These are phyloP conservation scores for Yarrowia divulgata DNA, from an alignment of 805 yeast genomes.

Conservation along the genomic window DNA sequence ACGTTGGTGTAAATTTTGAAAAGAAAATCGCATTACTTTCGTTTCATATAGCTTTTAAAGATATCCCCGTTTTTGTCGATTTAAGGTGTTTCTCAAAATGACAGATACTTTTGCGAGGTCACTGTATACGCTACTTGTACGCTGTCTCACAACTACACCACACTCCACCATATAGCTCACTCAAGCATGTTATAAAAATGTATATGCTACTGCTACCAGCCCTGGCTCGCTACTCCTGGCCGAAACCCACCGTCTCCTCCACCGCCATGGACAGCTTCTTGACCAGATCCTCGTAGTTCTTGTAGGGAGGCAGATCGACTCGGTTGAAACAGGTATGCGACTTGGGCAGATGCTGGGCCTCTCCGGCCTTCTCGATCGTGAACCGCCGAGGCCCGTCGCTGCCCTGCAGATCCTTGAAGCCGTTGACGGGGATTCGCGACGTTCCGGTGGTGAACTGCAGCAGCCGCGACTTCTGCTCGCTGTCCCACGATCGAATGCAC, in stretches of 20 bases:
- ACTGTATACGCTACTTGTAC: no score
- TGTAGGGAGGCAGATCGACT: conserved; percentile 95
- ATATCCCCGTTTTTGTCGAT: no score
- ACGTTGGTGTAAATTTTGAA: no score
- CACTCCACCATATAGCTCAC: conserved; percentile 8
- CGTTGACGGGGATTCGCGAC: conserved; percentile 97
- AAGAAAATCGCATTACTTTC: no score
- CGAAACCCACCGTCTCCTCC: conserved; percentile 98
- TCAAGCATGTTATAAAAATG: conserved; percentile 37
- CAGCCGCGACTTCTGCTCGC: conserved; percentile 94
- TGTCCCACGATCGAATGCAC: conserved; percentile 91
- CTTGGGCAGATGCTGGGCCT: conserved; percentile 87
- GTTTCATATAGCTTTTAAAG: no score
- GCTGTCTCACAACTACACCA: no score
- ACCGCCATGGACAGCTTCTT: conserved; percentile 95
- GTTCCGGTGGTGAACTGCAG: conserved; percentile 99
- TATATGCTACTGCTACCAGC: conserved; percentile 15
- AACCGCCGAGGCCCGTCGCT: conserved; percentile 99
- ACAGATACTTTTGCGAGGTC: no score
- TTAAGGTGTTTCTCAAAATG: no score
- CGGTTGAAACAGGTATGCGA: conserved; percentile 99
- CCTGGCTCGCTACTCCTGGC: conserved; percentile 76
- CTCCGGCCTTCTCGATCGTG: conserved; percentile 98
- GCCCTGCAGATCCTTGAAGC: conserved; percentile 98
- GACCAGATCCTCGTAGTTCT: conserved; percentile 79